A percentile compares a stretch with the other conserved stretches of the same genome.
Evolutionary conservation across 345 rosid genomes (phyloP).

Genomic region (Triadica sebifera): DNA sequence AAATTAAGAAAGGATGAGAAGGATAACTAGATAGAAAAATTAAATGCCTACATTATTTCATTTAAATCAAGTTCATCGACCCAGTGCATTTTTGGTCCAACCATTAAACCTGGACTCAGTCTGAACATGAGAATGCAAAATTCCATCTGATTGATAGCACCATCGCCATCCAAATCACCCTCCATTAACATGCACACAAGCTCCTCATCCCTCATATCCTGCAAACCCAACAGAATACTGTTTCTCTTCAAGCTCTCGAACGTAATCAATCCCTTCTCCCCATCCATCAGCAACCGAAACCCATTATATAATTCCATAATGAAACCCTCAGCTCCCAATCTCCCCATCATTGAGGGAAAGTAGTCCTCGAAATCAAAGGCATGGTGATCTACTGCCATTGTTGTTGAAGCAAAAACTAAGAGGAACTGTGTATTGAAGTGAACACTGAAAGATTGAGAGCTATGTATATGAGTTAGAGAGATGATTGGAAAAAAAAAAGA

Average conservation of each 20-base stretch:
- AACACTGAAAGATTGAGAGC: background rate
- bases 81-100: constrained; percentile 37
- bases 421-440: background rate
- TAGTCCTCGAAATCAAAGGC: constrained; percentile 49
- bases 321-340: constrained; percentile 55
- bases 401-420: background rate
- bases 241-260: constrained; percentile 69
- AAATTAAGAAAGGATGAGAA: background rate
- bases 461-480: background rate
- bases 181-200: constrained; percentile 56
- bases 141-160: constrained; percentile 60
- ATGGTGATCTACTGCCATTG: constrained; percentile 29
- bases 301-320: constrained; percentile 57
- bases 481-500: background rate
- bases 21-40: background rate
- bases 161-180: constrained; percentile 70
- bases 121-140: constrained; percentile 67
- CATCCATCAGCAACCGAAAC: constrained; percentile 55
- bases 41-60: background rate
- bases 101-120: constrained; percentile 54
- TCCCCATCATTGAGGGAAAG: constrained; percentile 56
- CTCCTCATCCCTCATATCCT: constrained; percentile 59
- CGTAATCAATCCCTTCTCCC: constrained; percentile 60
- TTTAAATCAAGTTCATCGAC: constrained; percentile 12
- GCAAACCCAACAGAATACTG: constrained; percentile 46